Evolutionary conservation across 2,329 filamentous ascomycete species (phyloP).

Genomic region (Seiridium unicorne): DNA sequence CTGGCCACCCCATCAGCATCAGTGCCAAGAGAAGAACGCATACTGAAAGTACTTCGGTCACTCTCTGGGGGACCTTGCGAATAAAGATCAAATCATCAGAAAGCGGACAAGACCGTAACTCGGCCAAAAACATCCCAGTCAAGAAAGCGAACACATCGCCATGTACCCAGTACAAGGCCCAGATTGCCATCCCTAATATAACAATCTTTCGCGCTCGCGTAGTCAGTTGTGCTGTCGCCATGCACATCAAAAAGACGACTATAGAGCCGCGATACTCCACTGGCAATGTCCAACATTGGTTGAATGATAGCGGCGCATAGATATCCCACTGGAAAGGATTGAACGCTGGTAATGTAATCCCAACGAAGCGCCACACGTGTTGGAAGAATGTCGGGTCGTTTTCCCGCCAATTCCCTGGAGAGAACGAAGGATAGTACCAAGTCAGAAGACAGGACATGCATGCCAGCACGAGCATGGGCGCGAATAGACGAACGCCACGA

Average conservation of each 20-base stretch:
- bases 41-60: neutral
- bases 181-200: neutral
- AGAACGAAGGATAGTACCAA: neutral
- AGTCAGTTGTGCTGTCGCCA: neutral
- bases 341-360: neutral
- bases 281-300: slow-evolving; percentile 1
- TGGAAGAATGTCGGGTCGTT: neutral
- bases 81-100: neutral
- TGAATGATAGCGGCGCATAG: neutral
- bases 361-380: neutral
- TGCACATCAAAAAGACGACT: neutral
- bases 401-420: neutral
- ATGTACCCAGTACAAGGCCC: neutral
- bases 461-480: neutral
- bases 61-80: neutral
- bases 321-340: neutral
- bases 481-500: slow-evolving; percentile 3
- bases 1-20: neutral
- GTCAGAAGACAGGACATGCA: neutral
- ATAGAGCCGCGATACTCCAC: slow-evolving; percentile 3
- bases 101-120: neutral
- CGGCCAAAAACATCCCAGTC: neutral
- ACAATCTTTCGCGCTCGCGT: neutral
- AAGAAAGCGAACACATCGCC: neutral
- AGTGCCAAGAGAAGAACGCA: neutral